These are phyloP conservation scores for Pontederia paniculata DNA, from an alignment of 176 grass and related monocot species.

Conservation along the genomic window DNA sequence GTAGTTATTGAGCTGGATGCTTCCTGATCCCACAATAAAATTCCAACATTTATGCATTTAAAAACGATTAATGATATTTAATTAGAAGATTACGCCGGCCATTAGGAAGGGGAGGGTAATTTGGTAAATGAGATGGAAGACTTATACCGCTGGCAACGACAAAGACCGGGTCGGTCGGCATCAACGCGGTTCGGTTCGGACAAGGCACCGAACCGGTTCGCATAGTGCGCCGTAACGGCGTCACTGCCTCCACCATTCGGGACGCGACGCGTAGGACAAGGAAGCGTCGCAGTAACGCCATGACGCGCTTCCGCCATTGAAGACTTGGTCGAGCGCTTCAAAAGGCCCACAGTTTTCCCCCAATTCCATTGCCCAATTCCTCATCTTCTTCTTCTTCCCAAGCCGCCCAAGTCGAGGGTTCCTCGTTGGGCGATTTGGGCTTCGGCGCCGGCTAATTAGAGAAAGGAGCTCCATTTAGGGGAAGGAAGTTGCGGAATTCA, in stretches of 20 bases:
- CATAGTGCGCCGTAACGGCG: not conserved
- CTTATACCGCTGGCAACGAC: too few relatives aligned
- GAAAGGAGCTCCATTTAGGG: not conserved
- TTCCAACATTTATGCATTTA: too few relatives aligned
- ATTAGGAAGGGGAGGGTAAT: too few relatives aligned
- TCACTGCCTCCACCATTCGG: not conserved
- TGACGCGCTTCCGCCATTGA: conserved; percentile 7
- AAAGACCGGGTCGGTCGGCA: too few relatives aligned
- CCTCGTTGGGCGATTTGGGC: not conserved
- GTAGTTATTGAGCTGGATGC: too few relatives aligned
- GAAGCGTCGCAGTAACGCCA: not conserved
- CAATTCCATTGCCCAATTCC: not conserved
- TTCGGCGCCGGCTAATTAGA: not conserved
- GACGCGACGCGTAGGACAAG: not conserved
- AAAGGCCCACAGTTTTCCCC: not conserved
- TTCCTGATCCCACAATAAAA: too few relatives aligned
- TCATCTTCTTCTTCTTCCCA: not conserved
- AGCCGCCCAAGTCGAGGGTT: not conserved
- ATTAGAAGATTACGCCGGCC: too few relatives aligned
- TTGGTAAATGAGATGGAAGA: too few relatives aligned
- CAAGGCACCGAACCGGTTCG: not conserved
- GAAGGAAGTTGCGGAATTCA: too few relatives aligned
- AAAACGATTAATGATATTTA: too few relatives aligned
- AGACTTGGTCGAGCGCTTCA: not conserved
- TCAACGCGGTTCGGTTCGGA: not conserved